A percentile compares a stretch with the other conserved stretches of the same genome.
Evolutionary conservation across 345 rosid species (phyloP).

Genomic region (Linum lewisii): DNA sequence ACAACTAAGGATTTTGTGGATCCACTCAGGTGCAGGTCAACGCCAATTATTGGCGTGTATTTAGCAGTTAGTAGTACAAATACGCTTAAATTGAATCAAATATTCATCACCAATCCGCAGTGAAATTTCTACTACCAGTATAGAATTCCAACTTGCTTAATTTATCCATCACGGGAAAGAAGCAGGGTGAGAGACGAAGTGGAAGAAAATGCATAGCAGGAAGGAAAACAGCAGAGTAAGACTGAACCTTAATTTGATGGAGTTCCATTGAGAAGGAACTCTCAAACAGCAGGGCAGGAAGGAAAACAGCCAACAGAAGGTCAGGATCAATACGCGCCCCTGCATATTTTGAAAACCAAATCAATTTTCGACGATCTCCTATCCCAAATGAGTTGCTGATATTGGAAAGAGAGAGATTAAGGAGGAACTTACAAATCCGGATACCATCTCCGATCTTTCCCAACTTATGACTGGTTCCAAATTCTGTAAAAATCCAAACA

Average conservation of each 20-base stretch:
- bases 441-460: slow-evolving; percentile 85
- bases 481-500: slow-evolving; percentile 41
- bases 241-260: slow-evolving; percentile 86
- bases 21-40: not conserved
- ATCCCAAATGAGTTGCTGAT: not conserved
- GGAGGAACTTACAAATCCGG: slow-evolving; percentile 64
- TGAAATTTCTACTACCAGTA: no score
- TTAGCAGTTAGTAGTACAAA: no score
- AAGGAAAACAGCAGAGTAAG: slow-evolving; percentile 1
- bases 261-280: slow-evolving; percentile 91
- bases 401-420: not conserved
- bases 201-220: no score
- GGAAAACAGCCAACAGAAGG: slow-evolving; percentile 84
- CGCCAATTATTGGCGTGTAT: not conserved
- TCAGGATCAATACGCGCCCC: slow-evolving; percentile 85
- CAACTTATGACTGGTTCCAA: slow-evolving; percentile 57
- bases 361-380: not conserved
- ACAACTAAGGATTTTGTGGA: not conserved
- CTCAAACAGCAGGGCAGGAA: slow-evolving; percentile 95
- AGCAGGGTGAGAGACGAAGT: not conserved
- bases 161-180: not conserved
- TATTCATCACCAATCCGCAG: no score
- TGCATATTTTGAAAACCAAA: slow-evolving; percentile 18
- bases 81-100: no score
- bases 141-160: no score